These are phyloP conservation scores for Lycium barbarum DNA, from an alignment of 257 asterid genomes.

Conservation along the genomic window DNA sequence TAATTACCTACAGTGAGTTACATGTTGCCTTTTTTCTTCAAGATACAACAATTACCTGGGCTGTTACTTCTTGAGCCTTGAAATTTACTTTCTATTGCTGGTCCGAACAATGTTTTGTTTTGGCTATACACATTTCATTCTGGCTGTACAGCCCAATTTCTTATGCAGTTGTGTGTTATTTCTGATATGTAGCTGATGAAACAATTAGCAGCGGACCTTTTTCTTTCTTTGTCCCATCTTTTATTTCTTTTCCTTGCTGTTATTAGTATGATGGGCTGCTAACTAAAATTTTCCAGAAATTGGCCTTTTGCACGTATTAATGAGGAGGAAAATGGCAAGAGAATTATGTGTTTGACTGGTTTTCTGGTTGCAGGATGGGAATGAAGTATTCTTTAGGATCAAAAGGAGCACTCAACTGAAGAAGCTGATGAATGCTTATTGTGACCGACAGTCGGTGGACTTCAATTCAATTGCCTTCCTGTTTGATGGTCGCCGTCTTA, in stretches of 20 bases:
- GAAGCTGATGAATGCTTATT: conserved; percentile 80
- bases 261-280: neutral
- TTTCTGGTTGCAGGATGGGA: conserved; percentile 42
- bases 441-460: conserved; percentile 67
- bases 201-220: neutral
- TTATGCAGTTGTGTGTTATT: neutral
- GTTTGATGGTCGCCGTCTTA: conserved; percentile 65
- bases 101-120: neutral
- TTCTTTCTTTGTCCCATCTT: neutral
- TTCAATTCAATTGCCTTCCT: conserved; percentile 61
- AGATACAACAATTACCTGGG: neutral
- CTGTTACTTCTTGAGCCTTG: neutral
- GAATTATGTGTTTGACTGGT: neutral
- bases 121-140: neutral
- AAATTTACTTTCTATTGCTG: neutral
- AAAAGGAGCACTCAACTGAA: conserved; percentile 74
- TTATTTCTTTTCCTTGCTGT: neutral
- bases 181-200: neutral
- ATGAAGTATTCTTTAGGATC: conserved; percentile 60
- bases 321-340: neutral
- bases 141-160: neutral
- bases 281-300: neutral
- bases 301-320: neutral
- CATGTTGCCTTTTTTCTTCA: neutral
- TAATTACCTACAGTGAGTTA: neutral